Conservation (phyloP, 176 grass and related monocot genomes). For the Typha latifolia region DNA sequence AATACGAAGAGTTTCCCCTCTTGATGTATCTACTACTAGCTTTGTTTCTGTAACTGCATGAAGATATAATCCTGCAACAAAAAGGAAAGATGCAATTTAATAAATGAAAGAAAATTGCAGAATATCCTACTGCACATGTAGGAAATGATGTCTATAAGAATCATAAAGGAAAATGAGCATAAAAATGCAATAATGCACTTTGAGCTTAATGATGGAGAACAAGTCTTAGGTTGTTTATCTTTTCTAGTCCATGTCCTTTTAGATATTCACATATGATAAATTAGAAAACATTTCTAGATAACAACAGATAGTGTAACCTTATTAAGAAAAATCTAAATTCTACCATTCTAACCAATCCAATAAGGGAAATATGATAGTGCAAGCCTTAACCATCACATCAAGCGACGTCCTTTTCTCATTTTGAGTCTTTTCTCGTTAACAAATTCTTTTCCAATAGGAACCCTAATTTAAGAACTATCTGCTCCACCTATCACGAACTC, state of each 20-base stretch:
- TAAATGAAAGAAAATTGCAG: neutral
- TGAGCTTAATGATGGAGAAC: neutral
- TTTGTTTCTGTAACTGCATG: constrained; percentile 82
- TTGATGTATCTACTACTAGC: constrained; percentile 86
- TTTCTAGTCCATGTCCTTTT: neutral
- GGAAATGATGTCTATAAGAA: neutral
- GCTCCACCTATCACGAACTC: neutral
- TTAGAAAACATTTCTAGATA: neutral
- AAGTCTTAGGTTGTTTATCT: neutral
- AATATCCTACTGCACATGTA: neutral
- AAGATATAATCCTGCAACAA: constrained; percentile 77
- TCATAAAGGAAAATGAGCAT: neutral
- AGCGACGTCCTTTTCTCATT: too few relatives aligned
- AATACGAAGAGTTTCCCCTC: constrained; percentile 72
- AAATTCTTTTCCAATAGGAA: too few relatives aligned
- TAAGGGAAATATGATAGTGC: too few relatives aligned
- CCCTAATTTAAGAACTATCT: neutral
- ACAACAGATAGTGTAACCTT: too few relatives aligned
- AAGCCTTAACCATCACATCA: too few relatives aligned
- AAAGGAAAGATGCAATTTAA: neutral
- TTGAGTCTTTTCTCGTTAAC: too few relatives aligned
- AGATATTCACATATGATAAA: neutral
- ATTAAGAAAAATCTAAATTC: too few relatives aligned
- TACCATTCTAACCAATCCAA: too few relatives aligned
- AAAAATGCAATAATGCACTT: neutral